A percentile compares a stretch with the other conserved stretches of the same genome.
Conservation (phyloP, 2,329 filamentous ascomycete genomes). For the Scytalidium sp. region DNA sequence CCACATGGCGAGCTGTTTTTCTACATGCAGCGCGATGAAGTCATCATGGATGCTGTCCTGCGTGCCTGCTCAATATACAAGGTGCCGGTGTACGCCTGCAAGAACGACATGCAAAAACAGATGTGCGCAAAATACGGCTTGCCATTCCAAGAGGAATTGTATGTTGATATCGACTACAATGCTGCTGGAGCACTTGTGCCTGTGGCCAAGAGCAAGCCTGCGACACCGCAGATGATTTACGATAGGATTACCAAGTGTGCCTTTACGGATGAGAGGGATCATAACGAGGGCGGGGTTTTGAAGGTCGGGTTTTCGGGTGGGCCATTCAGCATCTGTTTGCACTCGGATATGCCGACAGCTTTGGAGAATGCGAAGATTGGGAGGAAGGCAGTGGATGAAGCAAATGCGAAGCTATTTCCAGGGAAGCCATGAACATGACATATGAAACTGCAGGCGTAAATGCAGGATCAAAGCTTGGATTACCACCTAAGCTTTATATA, state of each 20-base stretch:
- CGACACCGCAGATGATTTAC: conserved; percentile 7
- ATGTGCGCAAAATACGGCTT: conserved; percentile 18
- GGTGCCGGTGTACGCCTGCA: conserved; percentile 27
- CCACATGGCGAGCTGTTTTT: conserved; percentile 58
- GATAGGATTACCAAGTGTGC: conserved; percentile 6
- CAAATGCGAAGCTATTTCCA: conserved; percentile 8
- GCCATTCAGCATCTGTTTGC: conserved; percentile 12
- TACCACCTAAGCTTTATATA: background rate
- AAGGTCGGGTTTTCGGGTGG: conserved; percentile 9
- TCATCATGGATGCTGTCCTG: conserved; percentile 10
- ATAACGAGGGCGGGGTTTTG: conserved; percentile 8
- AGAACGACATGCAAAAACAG: conserved; percentile 13
- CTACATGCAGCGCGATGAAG: conserved; percentile 21
- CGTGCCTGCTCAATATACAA: conserved; percentile 7
- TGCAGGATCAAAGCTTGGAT: too few relatives aligned
- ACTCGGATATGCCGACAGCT: conserved; percentile 13
- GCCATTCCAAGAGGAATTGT: conserved; percentile 15
- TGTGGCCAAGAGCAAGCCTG: conserved; percentile 9
- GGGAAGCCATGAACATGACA: background rate
- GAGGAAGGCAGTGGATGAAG: conserved; percentile 13
- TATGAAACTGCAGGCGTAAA: background rate
- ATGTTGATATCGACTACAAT: conserved; percentile 22
- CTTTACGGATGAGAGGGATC: conserved; percentile 9
- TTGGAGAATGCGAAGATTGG: conserved; percentile 10
- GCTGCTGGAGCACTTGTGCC: conserved; percentile 6